Base-by-base conservation (phyloP, 768 basidiomycete genomes). In the Tylopilus balloui region DNA sequence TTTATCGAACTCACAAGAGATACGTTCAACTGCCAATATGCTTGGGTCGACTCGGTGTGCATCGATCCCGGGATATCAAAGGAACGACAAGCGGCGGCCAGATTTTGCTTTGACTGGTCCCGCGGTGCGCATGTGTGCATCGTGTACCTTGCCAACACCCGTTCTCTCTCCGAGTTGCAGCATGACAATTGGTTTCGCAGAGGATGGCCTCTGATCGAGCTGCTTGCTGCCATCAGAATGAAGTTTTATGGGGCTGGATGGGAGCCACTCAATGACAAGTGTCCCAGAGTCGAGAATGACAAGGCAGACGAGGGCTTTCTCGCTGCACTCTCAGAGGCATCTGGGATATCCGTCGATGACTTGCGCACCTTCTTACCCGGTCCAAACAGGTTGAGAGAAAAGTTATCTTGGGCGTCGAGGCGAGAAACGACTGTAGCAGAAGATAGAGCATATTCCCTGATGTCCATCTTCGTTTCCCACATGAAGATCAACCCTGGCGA, bases 51-150 rank as follows among this genome's bases (percentile, higher is more conserved):
- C 27, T 32, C 28, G 15, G 41, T 44, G 25, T 61, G 60, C 42
- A 37, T 59, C 9, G 44, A 61, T 39, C 36, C 36, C 21, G 0
- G 2, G 15, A 24, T n/a, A 44, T 19, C 31, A 3, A n/a, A 14
- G 11, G 53, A 59, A 3, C 27, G 24, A 12, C 20, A 51, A 28
- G 11, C 5, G 23, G 37, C 42, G 9, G 21, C 32, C 4, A 19
- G 49, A 25, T 52, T 29, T 10, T 19, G 46, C 4, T 61, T 62
- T 24, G 29, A 45, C 28, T 61, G 60, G 57, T 61, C 29, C 23
- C 57, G 57, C 44, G 59, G 62, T 7, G 57, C 60, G 10, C 50
- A 62, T 13, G 39, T 62, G 3, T 61, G 53, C 42, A 53, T 61
- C 23, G 45, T 44, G 7, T 37, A 61, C 47, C 57, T 62, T 41